phyloP scores from a whole-genome alignment of 2,329 filamentous ascomycete genomes.

The Sporothrix phasma region DNA sequence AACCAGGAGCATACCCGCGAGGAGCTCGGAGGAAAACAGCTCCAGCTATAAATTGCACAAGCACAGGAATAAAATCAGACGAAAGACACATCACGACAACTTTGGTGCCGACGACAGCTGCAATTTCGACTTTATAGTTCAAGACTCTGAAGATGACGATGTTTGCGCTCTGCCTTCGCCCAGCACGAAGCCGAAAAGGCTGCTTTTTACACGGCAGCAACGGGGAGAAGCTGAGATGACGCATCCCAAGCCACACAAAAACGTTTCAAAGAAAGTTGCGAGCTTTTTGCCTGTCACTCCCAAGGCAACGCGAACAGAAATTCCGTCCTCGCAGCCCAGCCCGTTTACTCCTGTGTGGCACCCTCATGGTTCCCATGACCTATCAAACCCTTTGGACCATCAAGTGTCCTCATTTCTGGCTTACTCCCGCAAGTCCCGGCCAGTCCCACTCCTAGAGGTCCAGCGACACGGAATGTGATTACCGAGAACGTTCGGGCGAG shows the following conservation, averaged over 20 bases:
- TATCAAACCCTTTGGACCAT: background rate
- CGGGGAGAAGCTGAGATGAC: background rate
- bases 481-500: background rate
- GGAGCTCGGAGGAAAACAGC: background rate
- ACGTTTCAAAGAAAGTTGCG: background rate
- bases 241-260: background rate
- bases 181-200: background rate
- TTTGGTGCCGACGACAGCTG: constrained; percentile 15
- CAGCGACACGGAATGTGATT: background rate
- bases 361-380: no score
- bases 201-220: background rate
- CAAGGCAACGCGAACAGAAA: constrained; percentile 25
- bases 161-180: background rate
- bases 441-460: background rate
- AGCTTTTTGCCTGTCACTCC: background rate
- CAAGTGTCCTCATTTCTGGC: background rate
- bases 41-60: constrained; percentile 11
- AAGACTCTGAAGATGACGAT: constrained; percentile 21
- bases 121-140: background rate
- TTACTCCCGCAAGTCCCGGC: background rate
- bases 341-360: constrained; percentile 34
- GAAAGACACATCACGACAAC: background rate
- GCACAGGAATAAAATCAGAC: constrained; percentile 12
- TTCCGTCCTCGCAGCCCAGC: constrained; percentile 37
- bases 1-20: background rate